Conservation (phyloP, 192 early-diverging fungal species). For the Backusella parvicylindrica region DNA sequence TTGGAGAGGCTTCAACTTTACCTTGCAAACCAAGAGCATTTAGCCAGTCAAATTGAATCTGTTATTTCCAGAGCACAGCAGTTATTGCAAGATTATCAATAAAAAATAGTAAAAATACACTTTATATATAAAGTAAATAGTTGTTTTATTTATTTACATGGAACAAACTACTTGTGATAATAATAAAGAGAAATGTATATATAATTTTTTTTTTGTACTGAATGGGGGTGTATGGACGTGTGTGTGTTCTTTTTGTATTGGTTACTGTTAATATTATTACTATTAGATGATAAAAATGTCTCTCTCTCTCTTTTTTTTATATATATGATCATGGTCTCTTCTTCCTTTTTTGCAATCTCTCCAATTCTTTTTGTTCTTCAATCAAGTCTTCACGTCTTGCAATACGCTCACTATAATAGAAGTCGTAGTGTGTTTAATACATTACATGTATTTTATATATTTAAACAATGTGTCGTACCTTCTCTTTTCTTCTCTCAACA, state of each 20-base stretch:
- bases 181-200: neutral
- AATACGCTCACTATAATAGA: conserved; percentile 23
- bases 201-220: neutral
- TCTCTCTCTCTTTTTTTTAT: no score
- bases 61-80: conserved; percentile 8
- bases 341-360: conserved; percentile 25
- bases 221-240: neutral
- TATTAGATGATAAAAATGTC: neutral
- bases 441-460: neutral
- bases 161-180: neutral
- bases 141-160: neutral
- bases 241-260: neutral
- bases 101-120: neutral
- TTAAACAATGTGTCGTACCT: conserved; percentile 11
- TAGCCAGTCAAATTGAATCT: neutral
- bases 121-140: neutral
- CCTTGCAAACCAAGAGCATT: conserved; percentile 26
- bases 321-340: neutral
- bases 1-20: conserved; percentile 29
- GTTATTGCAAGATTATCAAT: neutral
- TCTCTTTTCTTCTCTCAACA: conserved; percentile 35
- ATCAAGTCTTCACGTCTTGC: conserved; percentile 30
- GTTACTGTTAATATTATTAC: neutral
- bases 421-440: neutral
- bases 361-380: conserved; percentile 33